Base-by-base conservation (phyloP, 1,139 yeast genomes). In the Geotrichum phurueaensis region DNA sequence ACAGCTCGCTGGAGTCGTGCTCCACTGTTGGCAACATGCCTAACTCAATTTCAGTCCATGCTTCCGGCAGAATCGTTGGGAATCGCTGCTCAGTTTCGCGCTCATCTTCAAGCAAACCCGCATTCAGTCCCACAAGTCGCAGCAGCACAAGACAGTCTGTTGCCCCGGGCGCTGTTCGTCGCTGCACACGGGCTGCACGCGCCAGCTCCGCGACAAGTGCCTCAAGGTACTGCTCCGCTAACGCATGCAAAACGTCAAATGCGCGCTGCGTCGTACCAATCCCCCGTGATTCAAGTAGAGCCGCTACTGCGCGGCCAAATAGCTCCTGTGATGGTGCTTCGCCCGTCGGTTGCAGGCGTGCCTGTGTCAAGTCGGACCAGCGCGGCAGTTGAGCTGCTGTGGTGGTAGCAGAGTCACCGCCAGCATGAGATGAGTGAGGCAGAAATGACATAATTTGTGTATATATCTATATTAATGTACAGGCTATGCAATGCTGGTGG, bases 161-260 rank as follows among this genome's bases (percentile, higher is more conserved):
- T 33, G 82, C 73, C 0, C 89, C 77, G 0, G 94, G 89, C 33
- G 72, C 71, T 29, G 78, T 74, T 59, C 96, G 78, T 66, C 97
- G 77, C 72, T 90, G 96, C n/a, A 84, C 73, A 62, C 82, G 85
- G 2, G 87, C 79, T 45, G 84, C 72, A 62, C 81, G 80, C 60
- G 81, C 83, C 52, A 89, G 71, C 53, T 79, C 76, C 5, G 72
- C 68, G 6, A 81, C 71, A 58, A 87, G 65, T 33, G 77, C 76
- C 64, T 80, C 75, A 68, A 89, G 74, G 68, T 83, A 85, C 23
- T 75, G 74, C 53, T 79, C 77, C 1, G 86, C 79, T 7, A 73
- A 66, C 47, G 65, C 36, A 2, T 70, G 65, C 10, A 74, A 57
- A 60, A 65, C 84, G 33, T 71, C 74, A 43, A 70, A 70, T n/a